phyloP scores from a whole-genome alignment of 768 basidiomycete species.

The Ephemerocybe angulata region DNA sequence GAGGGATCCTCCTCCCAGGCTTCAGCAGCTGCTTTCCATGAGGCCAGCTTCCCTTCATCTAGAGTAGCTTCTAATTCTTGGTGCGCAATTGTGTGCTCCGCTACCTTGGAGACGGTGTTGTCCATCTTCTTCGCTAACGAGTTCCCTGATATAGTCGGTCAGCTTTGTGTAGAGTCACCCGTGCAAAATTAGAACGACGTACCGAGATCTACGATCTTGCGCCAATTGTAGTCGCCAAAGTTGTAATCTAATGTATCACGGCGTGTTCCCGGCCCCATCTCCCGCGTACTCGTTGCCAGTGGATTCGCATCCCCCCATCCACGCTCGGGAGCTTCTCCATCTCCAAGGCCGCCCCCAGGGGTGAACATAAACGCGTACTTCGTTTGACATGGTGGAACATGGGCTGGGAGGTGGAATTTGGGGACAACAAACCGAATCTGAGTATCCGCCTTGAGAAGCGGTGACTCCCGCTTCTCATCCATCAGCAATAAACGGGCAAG shows the following conservation, averaged over 20 bases:
- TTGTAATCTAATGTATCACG: not conserved
- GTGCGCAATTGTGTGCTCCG: not conserved
- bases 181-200: not conserved
- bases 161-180: not conserved
- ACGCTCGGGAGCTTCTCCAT: no score
- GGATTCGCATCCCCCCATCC: not conserved
- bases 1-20: not conserved
- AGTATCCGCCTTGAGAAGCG: not conserved
- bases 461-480: not conserved
- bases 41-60: no score
- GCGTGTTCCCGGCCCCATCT: not conserved
- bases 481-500: not conserved
- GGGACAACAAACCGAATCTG: not conserved
- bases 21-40: not conserved
- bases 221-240: no score
- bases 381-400: not conserved
- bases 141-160: not conserved
- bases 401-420: not conserved
- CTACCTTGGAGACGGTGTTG: no score
- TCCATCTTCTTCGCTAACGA: no score
- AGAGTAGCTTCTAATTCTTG: not conserved
- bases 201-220: no score
- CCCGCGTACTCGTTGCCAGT: not conserved
- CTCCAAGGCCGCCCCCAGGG: no score
- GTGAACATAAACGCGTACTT: no score